A percentile compares a stretch with the other conserved stretches of the same genome.
Evolutionary conservation across 768 basidiomycete genomes (phyloP).

Genomic region (Suillus weaverae): DNA sequence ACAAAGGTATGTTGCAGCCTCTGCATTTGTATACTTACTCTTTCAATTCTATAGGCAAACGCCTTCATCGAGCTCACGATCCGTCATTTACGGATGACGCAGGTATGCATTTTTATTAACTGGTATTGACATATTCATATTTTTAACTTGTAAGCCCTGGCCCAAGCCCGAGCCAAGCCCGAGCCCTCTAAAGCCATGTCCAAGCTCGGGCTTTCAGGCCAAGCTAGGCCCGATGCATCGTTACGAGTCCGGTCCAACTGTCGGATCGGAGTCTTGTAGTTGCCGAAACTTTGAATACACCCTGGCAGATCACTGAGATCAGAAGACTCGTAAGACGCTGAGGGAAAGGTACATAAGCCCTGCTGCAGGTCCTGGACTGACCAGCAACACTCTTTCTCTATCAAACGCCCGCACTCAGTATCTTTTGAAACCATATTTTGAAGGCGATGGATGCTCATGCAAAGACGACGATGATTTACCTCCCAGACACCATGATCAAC

Average conservation of each 20-base stretch:
- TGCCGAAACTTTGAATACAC: no score
- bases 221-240: no score
- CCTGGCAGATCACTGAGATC: no score
- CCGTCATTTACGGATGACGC: neutral
- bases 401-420: neutral
- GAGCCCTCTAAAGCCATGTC: no score
- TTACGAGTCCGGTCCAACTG: no score
- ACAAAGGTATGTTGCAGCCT: neutral
- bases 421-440: neutral
- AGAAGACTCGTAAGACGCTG: no score
- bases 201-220: no score
- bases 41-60: neutral
- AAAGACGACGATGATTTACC: conserved; percentile 9
- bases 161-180: neutral
- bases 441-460: neutral
- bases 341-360: no score
- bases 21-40: neutral
- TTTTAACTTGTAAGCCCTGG: neutral
- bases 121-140: no score
- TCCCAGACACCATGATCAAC: conserved; percentile 39
- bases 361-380: no score
- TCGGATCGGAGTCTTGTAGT: no score
- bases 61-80: neutral
- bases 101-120: no score
- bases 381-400: neutral